Percentiles rank a stretch among this genome's conserved stretches.
These are phyloP conservation scores for Podosphaera xanthii DNA, from an alignment of 2,329 filamentous ascomycete genomes.

Conservation along the genomic window DNA sequence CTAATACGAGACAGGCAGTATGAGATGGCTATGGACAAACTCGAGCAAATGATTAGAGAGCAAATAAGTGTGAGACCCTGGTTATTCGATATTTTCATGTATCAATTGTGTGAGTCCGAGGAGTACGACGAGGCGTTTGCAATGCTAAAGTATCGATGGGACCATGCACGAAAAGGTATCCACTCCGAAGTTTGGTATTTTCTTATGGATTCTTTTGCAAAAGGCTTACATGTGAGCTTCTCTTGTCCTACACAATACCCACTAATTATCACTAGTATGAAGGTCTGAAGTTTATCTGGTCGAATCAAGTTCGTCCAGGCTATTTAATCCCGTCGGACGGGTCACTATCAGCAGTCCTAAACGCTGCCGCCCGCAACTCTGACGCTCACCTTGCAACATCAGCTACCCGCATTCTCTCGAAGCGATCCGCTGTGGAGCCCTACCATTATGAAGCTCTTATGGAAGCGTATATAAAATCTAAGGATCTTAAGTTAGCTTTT, in stretches of 20 bases:
- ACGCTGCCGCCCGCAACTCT: conserved; percentile 43
- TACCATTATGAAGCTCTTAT: conserved; percentile 66
- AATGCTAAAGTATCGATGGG: conserved; percentile 36
- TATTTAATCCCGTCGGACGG: conserved; percentile 41
- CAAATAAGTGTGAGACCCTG: conserved; percentile 37
- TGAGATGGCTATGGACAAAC: conserved; percentile 51
- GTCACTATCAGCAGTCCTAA: conserved; percentile 44
- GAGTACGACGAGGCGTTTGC: conserved; percentile 59
- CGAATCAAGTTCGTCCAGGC: conserved; percentile 31
- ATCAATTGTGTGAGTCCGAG: conserved; percentile 44
- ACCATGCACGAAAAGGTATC: conserved; percentile 21
- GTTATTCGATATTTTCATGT: conserved; percentile 59
- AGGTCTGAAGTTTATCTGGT: conserved; percentile 51
- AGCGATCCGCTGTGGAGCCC: conserved; percentile 30
- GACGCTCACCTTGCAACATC: conserved; percentile 47
- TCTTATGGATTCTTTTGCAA: conserved; percentile 53
- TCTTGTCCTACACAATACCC: conserved; percentile 2
- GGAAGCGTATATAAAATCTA: conserved; percentile 38
- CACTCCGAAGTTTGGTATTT: conserved; percentile 41
- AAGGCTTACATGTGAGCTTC: conserved; percentile 31
- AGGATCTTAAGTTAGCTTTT: conserved; percentile 43
- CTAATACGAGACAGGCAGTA: conserved; percentile 62
- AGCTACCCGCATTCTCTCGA: conserved; percentile 41
- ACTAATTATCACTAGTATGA: conserved; percentile 25
- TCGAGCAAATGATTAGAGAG: conserved; percentile 42